These are phyloP conservation scores for Arthrobotrys entomopaga DNA, from an alignment of 2,329 filamentous ascomycete species.

Conservation along the genomic window DNA sequence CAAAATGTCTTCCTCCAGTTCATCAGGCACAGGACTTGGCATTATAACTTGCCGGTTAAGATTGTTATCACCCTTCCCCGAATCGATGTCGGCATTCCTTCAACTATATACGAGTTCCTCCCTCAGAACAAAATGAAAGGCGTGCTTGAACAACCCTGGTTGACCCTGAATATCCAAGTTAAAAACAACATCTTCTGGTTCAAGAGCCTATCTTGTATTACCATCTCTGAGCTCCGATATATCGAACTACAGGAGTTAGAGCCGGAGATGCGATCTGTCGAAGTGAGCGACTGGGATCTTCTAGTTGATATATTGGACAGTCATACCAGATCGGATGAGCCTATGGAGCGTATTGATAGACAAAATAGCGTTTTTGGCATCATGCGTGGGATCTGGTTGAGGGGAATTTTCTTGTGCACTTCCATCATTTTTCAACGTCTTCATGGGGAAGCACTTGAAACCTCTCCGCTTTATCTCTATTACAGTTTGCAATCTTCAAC, in stretches of 20 bases:
- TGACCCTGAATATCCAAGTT: conserved; percentile 12
- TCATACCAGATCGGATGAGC: conserved; percentile 19
- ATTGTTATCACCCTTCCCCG: conserved; percentile 8
- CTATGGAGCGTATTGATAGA: neutral
- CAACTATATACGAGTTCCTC: neutral
- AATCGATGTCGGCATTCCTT: conserved; percentile 11
- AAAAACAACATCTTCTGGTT: conserved; percentile 29
- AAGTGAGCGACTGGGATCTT: conserved; percentile 25
- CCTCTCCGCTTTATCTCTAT: conserved; percentile 31
- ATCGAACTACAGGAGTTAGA: neutral
- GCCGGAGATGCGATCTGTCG: conserved; percentile 23
- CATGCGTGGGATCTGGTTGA: conserved; percentile 3
- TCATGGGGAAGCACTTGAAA: conserved; percentile 27
- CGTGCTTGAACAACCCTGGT: neutral
- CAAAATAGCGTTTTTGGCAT: neutral
- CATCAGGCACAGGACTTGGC: conserved; percentile 1
- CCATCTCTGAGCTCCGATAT: conserved; percentile 14
- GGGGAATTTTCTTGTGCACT: conserved; percentile 4
- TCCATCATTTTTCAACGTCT: conserved; percentile 16
- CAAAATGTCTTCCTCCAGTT: conserved; percentile 22
- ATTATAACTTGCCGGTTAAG: conserved; percentile 14
- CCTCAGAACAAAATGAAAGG: neutral
- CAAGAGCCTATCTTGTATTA: conserved; percentile 5
- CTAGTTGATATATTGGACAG: conserved; percentile 24
- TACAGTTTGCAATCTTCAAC: conserved; percentile 12